Evolutionary conservation across 495 filamentous ascomycete species (phyloP).

Genomic region (Hyaloscypha bicolor): DNA sequence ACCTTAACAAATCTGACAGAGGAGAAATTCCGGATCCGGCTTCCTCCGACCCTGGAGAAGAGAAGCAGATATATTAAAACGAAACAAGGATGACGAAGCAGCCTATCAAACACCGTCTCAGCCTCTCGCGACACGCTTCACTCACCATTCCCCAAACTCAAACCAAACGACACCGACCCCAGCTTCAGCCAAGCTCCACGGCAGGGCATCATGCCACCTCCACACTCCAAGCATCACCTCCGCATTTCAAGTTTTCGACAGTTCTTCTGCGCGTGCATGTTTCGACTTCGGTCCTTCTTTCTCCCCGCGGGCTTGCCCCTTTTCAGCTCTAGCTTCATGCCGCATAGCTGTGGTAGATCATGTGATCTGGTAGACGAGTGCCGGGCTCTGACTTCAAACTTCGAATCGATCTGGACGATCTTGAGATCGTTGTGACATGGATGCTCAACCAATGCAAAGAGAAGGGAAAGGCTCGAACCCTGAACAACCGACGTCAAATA

Average conservation of each 20-base stretch:
- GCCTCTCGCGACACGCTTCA: neutral
- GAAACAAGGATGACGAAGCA: neutral
- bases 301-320: neutral
- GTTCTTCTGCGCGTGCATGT: neutral
- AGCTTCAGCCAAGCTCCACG: neutral
- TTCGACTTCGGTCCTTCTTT: neutral
- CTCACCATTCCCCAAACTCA: neutral
- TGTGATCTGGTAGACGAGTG: neutral
- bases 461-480: neutral
- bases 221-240: neutral
- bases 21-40: neutral
- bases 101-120: neutral
- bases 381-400: neutral
- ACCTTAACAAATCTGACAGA: neutral
- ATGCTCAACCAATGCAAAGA: neutral
- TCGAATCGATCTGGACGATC: neutral
- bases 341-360: neutral
- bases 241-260: neutral
- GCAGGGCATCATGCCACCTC: neutral
- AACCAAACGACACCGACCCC: neutral
- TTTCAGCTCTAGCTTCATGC: neutral
- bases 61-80: neutral
- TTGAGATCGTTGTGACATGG: neutral
- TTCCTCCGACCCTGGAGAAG: neutral
- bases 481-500: neutral